Percentiles rank a stretch among this genome's conserved stretches.
phyloP scores from a whole-genome alignment of 768 basidiomycete genomes.

The Ramaria sp. region DNA sequence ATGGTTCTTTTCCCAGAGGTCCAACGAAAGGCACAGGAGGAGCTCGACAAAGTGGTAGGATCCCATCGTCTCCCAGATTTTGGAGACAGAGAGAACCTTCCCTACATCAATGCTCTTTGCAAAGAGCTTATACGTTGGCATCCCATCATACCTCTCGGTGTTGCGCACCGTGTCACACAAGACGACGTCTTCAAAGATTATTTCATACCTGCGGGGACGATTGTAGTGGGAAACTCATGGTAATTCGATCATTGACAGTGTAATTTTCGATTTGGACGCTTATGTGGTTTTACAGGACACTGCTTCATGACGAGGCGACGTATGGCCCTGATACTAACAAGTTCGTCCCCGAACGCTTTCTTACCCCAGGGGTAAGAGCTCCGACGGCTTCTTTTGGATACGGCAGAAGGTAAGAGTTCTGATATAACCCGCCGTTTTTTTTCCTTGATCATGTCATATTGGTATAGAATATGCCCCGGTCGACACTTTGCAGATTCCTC shows the following conservation, averaged over 20 bases:
- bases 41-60: slow-evolving; percentile 13
- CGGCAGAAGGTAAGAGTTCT: background rate
- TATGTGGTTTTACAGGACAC: background rate
- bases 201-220: slow-evolving; percentile 1
- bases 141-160: background rate
- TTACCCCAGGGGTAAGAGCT: background rate
- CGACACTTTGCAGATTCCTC: slow-evolving; percentile 6
- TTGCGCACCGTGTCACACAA: background rate
- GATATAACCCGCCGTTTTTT: background rate
- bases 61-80: slow-evolving; percentile 5
- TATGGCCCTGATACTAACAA: background rate
- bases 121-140: slow-evolving; percentile 5
- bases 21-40: slow-evolving; percentile 13
- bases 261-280: background rate
- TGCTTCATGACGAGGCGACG: background rate
- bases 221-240: slow-evolving; percentile 1
- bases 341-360: slow-evolving; percentile 4
- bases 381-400: background rate
- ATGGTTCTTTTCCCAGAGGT: slow-evolving; percentile 14
- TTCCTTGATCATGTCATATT: background rate
- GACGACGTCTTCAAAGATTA: slow-evolving; percentile 4
- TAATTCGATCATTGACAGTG: background rate
- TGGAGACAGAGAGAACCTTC: slow-evolving; percentile 1
- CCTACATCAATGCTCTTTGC: slow-evolving; percentile 6
- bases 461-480: slow-evolving; percentile 10